Evolutionary conservation across 2,329 filamentous ascomycete genomes (phyloP), one percentile per base, ranked within the genome.

Genomic region (Colletotrichum falcatum): DNA sequence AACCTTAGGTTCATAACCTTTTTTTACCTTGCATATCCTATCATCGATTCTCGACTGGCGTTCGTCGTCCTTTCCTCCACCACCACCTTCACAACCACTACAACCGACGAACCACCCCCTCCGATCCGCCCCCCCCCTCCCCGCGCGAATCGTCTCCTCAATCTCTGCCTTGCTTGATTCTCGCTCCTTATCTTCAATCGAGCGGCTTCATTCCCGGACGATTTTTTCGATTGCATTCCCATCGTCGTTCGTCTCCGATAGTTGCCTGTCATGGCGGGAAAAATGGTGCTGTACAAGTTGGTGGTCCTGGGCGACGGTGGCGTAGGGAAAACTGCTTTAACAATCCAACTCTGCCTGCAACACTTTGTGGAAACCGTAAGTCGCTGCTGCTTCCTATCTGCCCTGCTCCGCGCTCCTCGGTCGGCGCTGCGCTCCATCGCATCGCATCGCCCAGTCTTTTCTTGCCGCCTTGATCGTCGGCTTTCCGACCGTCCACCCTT

Each of bases 241-340:
- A 59, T 62, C 69, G 65, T 71, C 72, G 74, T 74, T 56, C 75
- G 46, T 51, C 60, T 46, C 59, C 30, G 48, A 67, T 58, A 67
- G 58, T 58, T 66, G 60, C 66, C 66, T 75, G 86, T 79, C 81
- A 96, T 96, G 94, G 91, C 93, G 84, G 93, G 93, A 79, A 95
- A 95, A 87, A 97, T 97, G 94, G 95, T 94, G 79, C 85, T 97
- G 81, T 97, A 97, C 87, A 97, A 97, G 85, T 84, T 97, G 88
- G 94, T 97, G 89, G 94, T 97, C 84, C 86, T 97, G 74, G 95
- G 94, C 77, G 94, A 97, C 81, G 94, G 94, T 84, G 94, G 94
- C 83, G 94, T 97, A 73, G 94, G 94, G 76, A 97, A 97, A 84
- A 97, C 94, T 61, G 94, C 94, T 78, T 86, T 97, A 79, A 97